A percentile compares a stretch with the other conserved stretches of the same genome.
phyloP scores from a whole-genome alignment of 2,329 filamentous ascomycete genomes.

The Aschersonia sp. region DNA sequence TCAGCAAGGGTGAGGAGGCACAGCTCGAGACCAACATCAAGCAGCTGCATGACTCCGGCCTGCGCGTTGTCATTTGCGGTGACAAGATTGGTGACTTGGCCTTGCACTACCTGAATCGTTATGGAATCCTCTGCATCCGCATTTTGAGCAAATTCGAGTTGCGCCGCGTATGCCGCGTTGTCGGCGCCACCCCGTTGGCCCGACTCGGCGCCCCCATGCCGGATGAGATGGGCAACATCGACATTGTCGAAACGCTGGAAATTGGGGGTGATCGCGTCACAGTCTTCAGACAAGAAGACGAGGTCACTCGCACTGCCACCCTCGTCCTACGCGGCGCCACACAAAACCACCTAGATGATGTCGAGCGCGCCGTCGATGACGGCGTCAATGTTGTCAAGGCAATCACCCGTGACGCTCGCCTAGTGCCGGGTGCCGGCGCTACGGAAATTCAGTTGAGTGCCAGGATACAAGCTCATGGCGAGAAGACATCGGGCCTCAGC shows the following conservation, averaged over 20 bases:
- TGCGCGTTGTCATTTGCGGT: slow-evolving; percentile 84
- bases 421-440: slow-evolving; percentile 88
- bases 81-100: slow-evolving; percentile 91
- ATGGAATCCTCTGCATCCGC: slow-evolving; percentile 90
- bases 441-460: slow-evolving; percentile 90
- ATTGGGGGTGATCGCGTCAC: slow-evolving; percentile 97
- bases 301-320: slow-evolving; percentile 83
- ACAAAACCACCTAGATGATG: slow-evolving; percentile 93
- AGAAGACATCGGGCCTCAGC: slow-evolving; percentile 81
- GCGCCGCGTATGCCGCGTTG: slow-evolving; percentile 84
- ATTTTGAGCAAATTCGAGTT: slow-evolving; percentile 97
- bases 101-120: slow-evolving; percentile 95
- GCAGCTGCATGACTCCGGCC: slow-evolving; percentile 84
- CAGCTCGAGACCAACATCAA: slow-evolving; percentile 88
- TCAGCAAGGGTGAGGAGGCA: slow-evolving; percentile 89
- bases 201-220: slow-evolving; percentile 95
- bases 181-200: slow-evolving; percentile 90
- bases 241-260: slow-evolving; percentile 91
- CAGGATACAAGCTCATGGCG: slow-evolving; percentile 76
- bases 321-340: slow-evolving; percentile 90
- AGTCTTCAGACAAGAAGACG: slow-evolving; percentile 92
- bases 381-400: slow-evolving; percentile 98
- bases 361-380: slow-evolving; percentile 93
- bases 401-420: slow-evolving; percentile 79
- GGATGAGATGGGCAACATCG: slow-evolving; percentile 95